Evolutionary conservation across 2,329 filamentous ascomycete genomes (phyloP), one percentile per base, ranked within the genome.

Genomic region (Talaromyces sp.): DNA sequence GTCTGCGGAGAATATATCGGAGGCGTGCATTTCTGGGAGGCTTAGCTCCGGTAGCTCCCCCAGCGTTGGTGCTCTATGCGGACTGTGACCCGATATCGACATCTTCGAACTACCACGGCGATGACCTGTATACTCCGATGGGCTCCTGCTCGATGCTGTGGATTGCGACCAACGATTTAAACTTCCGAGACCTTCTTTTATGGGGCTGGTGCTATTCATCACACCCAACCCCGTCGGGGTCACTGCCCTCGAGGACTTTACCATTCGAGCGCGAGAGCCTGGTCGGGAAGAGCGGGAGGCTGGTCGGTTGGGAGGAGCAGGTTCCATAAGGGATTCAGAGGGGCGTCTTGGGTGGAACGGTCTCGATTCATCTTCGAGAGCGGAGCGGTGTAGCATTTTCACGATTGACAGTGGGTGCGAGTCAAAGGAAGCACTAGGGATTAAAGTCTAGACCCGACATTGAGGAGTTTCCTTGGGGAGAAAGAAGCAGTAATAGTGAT

Each of bases 161-260:
- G 80, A 82, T 58, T 83, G 81, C 32, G 82, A 84, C 81, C 81
- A 84, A 57, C 82, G 79, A 63, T 83, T 81, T 48, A 83, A 70
- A 54, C 78, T 81, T 35, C 73, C 75, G 46, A 80, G 60, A 27
- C 77, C 78, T 61, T 80, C 78, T 51, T 69, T 65, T 45, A 77
- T 70, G 40, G 64, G 60, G 24, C 60, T 62, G 35, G 47, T 50
- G 24, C 62, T 52, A 9, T 51, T 61, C 30, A 60, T 51, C 24
- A 57, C 51, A 3, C 54, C 60, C 9, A 63, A 50, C 4, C 60
- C 58, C 9, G 57, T 57, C 20, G 61, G 52, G 6, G 54, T 58
- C 14, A 58, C 45, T 7, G 56, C 52, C 19, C 53, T 29, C 10
- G 61, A 49, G 6, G 55, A 41, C 17, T 61, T 58, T n/a, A 39